phyloP scores from a whole-genome alignment of 208 protist species.

The Acanthamoeba lugdunensis region DNA sequence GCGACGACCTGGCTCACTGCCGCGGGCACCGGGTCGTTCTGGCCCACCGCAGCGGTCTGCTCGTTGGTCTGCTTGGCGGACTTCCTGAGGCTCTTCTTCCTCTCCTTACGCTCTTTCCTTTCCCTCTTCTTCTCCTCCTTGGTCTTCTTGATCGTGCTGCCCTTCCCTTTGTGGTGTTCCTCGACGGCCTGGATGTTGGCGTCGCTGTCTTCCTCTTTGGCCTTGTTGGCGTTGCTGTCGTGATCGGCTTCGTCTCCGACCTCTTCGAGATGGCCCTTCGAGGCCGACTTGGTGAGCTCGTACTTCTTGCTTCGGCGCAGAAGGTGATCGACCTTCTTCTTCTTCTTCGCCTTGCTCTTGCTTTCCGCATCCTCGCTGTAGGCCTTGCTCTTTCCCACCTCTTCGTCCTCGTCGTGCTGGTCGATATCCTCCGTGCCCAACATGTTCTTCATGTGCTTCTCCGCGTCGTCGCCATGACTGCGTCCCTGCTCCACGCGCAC shows the following conservation, averaged over 20 bases:
- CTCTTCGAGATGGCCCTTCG: background rate
- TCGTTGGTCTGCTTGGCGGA: background rate
- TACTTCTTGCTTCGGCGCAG: slow-evolving; percentile 35
- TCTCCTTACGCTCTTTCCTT: slow-evolving; percentile 29
- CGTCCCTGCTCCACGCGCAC: background rate
- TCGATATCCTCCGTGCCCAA: background rate
- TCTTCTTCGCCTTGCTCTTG: slow-evolving; percentile 18
- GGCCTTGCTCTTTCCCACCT: background rate
- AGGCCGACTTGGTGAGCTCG: slow-evolving; percentile 21
- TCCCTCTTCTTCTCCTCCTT: background rate
- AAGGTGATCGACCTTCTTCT: slow-evolving; percentile 9
- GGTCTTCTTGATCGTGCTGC: background rate
- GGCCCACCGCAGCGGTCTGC: background rate
- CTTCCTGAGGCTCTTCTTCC: slow-evolving; percentile 1
- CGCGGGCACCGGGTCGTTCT: background rate
- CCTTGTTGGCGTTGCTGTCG: slow-evolving; percentile 6
- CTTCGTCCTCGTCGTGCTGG: background rate
- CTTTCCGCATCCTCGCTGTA: background rate
- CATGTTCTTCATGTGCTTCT: background rate
- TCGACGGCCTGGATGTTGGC: background rate
- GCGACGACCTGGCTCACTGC: background rate
- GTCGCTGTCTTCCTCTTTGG: background rate
- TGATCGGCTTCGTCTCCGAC: background rate
- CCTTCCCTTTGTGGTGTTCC: background rate
- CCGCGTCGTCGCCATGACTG: background rate